Evolutionary conservation across 2,329 filamentous ascomycete species (phyloP), one percentile per base, ranked within the genome.

Genomic region (Ceratocystis harringtonii): DNA sequence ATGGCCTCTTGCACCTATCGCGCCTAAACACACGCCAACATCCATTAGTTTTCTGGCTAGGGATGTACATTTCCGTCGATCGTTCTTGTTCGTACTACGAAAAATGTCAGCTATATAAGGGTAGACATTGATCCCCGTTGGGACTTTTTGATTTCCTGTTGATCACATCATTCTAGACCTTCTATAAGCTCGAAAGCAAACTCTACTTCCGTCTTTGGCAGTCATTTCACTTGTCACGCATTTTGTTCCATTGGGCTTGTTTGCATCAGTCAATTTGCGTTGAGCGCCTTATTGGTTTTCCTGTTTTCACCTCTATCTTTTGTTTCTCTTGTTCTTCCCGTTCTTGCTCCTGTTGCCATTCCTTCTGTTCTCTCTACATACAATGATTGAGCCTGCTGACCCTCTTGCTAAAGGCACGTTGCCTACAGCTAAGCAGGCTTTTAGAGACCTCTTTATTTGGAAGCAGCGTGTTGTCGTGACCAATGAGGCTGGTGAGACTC

Each of bases 401-500:
- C 84, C 85, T 22, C 73, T 89, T 67, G 84, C 85, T 43, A 84
- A 82, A 74, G 88, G 87, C 52, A 79, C 83, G 62, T 68, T 84
- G 48, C 78, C 86, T 32, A 86, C 84, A 0, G 84, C 84, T 10
- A 86, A 82, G 71, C 86, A 89, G 72, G 78, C 82, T 44, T 78
- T 81, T 70, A 73, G 74, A 10, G 87, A 89, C 70, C 80, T 89
- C 67, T 88, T 89, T 77, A 80, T 78, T 70, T 91, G 87, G 86
- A 85, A 87, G 74, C 85, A 90, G 75, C 81, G 88, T 67, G 84
- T 89, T 10, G 81, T 87, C 48, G 78, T 88, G 66, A 81, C 77
- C 65, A 87, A 87, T 69, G 80, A 83, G 36, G 77, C 80, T 70
- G 86, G 86, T 66, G 86, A 90, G 73, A 80, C 81, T 17, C 78